Base-by-base conservation (phyloP, 495 filamentous ascomycete genomes). In the Lophium mytilinum region DNA sequence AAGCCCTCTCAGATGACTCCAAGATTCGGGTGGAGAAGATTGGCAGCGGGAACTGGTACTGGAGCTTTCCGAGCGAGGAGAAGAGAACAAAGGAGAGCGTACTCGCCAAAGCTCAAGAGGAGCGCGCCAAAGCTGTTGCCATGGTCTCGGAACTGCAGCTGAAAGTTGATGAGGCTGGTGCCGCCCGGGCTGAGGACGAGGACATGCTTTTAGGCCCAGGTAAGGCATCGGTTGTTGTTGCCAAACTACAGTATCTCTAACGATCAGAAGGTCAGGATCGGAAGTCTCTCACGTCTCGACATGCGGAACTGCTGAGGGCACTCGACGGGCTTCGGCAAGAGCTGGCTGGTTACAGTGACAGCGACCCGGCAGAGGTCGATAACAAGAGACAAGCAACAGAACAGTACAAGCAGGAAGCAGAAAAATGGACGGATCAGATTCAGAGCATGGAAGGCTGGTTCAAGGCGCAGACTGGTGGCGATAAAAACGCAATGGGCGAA, bases 31-130 rank as follows among this genome's bases (percentile, higher is more conserved):
- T 88, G 14, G 87, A 90, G 73, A 89, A 89, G 72, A 89, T 90
- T 63, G 87, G 87, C 54, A 85, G 77, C 53, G 85, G 83, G 14
- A 89, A 90, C 66, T 90, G 87, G 87, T 90, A 88, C 72, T 90
- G 87, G 87, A 78, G 75, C 57, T 90, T 90, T 66, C 68, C 69
- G 34, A 80, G 75, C 50, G 86, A 88, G 37, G 83, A 81, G 57
- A 82, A 78, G 68, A 77, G 77, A 40, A 68, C 67, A 14, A 76
- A 75, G 53, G 76, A 81, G 54, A 66, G 59, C 11, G 65, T 72
- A 42, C 63, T 85, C 50, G 72, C 68, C 41, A 73, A 73, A 50
- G 68, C 83, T 41, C 73, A 71, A 40, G 70, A 73, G 50, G 86
- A 89, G 55, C 68, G 78, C 64, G 77, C 76, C 52, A 82, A 78